Evolutionary conservation across 108 stramenopile genomes (phyloP), one percentile per base, ranked within the genome.

Genomic region (Cyclotella kingstonii): DNA sequence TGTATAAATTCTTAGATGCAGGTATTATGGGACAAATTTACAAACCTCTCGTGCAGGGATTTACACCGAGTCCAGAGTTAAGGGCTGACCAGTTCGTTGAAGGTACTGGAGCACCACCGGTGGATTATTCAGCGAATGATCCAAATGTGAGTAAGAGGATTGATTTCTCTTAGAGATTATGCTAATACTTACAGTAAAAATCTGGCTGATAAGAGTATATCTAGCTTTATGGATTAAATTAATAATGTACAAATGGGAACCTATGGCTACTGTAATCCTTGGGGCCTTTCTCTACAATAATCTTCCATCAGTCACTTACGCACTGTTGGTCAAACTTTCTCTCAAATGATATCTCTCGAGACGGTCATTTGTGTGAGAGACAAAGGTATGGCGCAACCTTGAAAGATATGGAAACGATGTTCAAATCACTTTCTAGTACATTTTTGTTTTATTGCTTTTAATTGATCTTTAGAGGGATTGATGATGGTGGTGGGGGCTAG

Each of bases 1-100:
- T 91, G 77, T 94, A 94, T 76, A 84, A 89, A 56, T 94, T 94
- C 60, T 70, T 94, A 43, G 83, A 89, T 73, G 89, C 93, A 35
- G 93, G 93, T 14, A 35, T 84, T 18, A 58, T 91, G 60, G 88
- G 78, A 58, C 70, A 86, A 30, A 33, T 94, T 44, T 94, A 94
- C 81, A 80, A 81, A 57, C 86, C 84, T 22, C 66, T 90, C 21
- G 89, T 94, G 23, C 73, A 81, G 52, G 81, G 84, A 31, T 65
- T 87, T 15, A 94, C 93, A 35, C 93, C 93, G 14, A 85, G 84
- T 54, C 51, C 84, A 1, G 93, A 94, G 63, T 64, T 94, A 27
- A 68, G 81, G 59, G 48, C 60, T 22, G 73, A 75, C 55, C 73
- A 55, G 39, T 75, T 54, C 38, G 53, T 62, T 17, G 1, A 53